Percentiles rank a stretch among this genome's conserved stretches.
Conservation (phyloP, 345 rosid species). For the Eucalyptus camaldulensis region DNA sequence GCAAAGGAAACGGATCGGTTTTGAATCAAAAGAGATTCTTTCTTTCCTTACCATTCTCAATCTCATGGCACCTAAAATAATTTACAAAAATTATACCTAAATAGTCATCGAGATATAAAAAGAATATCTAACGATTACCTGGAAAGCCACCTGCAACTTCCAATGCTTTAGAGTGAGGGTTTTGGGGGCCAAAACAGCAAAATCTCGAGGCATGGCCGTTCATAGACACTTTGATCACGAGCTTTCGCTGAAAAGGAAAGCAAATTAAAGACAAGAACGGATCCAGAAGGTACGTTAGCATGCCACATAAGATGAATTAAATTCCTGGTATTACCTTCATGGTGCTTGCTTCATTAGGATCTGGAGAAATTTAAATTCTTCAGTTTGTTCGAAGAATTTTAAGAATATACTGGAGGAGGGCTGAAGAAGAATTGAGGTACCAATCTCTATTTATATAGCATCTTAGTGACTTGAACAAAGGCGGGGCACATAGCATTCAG, state of each 20-base stretch:
- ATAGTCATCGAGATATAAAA: neutral
- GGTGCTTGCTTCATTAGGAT: neutral
- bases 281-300: neutral
- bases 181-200: neutral
- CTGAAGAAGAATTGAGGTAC: neutral
- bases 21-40: neutral
- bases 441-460: neutral
- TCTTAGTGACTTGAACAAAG: neutral
- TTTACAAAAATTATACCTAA: neutral
- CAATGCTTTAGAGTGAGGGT: neutral
- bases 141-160: neutral
- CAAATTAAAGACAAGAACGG: neutral
- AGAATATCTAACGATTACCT: neutral
- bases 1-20: neutral
- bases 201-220: neutral
- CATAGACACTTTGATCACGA: neutral
- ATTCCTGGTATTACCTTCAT: neutral
- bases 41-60: neutral
- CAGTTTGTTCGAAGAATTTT: neutral
- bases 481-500: neutral
- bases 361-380: neutral
- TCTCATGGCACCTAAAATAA: neutral
- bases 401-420: neutral
- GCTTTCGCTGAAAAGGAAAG: neutral
- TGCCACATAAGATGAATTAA: neutral